phyloP scores from a whole-genome alignment of 129 eudicot genomes.

The Flaveria ramosissima region DNA sequence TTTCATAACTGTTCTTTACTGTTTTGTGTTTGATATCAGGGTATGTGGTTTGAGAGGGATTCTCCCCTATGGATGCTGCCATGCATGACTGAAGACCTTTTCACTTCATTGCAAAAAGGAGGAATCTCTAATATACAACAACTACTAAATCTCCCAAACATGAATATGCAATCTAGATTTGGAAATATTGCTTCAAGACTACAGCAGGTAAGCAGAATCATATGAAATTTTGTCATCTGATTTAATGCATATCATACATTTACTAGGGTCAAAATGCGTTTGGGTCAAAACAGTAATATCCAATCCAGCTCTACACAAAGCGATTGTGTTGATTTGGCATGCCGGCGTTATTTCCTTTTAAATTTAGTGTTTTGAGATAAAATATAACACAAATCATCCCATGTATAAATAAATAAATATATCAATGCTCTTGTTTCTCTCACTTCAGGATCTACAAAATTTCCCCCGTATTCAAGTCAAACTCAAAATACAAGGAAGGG shows the following conservation, averaged over 20 bases:
- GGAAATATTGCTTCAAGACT: conserved; percentile 56
- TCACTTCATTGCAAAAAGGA: conserved; percentile 47
- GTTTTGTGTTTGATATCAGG: conserved; percentile 45
- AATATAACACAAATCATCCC: neutral
- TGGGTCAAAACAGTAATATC: neutral
- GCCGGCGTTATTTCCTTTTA: neutral
- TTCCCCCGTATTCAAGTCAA: conserved; percentile 79
- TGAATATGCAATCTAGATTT: conserved; percentile 50
- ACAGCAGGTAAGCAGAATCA: conserved; percentile 57
- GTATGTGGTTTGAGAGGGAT: conserved; percentile 79
- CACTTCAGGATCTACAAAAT: conserved; percentile 66
- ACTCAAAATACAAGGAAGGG: conserved; percentile 52
- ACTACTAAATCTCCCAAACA: conserved; percentile 59
- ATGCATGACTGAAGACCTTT: conserved; percentile 73
- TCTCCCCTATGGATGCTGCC: conserved; percentile 91
- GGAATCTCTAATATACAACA: conserved; percentile 66
- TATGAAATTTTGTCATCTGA: conserved; percentile 6
- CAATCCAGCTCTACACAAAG: neutral
- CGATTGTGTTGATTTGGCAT: neutral
- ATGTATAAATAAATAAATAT: neutral
- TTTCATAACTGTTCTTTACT: neutral
- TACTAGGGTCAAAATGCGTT: neutral
- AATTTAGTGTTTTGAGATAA: neutral
- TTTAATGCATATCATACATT: conserved; percentile 4
- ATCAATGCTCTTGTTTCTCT: conserved; percentile 11